Evolutionary conservation across 139 green algal genomes (phyloP).

Genomic region (Eudorina sp.): DNA sequence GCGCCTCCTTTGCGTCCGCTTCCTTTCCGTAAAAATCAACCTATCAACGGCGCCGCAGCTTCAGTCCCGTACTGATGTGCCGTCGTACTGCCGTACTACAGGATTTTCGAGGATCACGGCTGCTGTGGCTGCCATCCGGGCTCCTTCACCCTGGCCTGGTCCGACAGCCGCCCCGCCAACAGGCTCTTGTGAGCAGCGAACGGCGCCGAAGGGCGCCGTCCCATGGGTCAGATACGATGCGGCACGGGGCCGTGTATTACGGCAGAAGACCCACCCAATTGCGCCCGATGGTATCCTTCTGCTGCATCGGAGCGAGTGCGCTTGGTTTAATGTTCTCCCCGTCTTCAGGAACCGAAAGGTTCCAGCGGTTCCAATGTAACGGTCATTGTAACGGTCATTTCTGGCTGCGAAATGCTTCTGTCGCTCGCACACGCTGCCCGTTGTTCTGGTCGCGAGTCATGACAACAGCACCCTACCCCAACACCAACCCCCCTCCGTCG

Average conservation of each 20-base stretch:
- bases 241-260: background rate
- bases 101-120: constrained; percentile 11
- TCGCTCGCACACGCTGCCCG: no score
- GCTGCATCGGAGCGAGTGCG: background rate
- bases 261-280: background rate
- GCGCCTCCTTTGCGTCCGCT: no score
- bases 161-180: background rate
- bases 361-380: no score
- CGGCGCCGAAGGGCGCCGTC: no score
- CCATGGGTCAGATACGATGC: background rate
- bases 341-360: no score
- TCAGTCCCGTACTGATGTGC: no score
- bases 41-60: background rate
- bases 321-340: background rate
- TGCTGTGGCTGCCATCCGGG: background rate
- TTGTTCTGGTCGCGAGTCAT: no score
- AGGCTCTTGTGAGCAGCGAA: background rate
- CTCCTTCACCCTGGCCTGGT: background rate
- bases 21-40: no score
- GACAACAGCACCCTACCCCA: no score
- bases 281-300: background rate
- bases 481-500: no score
- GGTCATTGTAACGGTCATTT: no score
- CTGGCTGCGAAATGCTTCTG: no score
- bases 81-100: background rate